Evolutionary conservation across 495 filamentous ascomycete species (phyloP).

Genomic region (Penicillium robsamsonii): DNA sequence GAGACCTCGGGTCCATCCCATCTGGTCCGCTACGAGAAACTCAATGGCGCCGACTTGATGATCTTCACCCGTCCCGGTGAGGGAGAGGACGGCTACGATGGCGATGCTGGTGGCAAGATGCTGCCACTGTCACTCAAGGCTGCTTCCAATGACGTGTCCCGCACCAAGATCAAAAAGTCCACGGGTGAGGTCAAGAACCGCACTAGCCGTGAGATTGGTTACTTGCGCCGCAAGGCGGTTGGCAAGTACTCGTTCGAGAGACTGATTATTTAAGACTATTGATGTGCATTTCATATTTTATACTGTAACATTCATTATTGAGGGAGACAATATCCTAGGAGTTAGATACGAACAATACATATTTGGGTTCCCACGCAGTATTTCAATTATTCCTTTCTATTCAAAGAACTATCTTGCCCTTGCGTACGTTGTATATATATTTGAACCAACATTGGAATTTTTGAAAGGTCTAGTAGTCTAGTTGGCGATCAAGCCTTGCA

Average conservation of each 20-base stretch:
- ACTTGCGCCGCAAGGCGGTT: slow-evolving; percentile 67
- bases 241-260: slow-evolving; percentile 75
- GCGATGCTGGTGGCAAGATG: slow-evolving; percentile 40
- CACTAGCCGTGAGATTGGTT: slow-evolving; percentile 66
- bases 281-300: slow-evolving; percentile 20
- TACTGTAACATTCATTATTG: slow-evolving; percentile 22
- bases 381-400: neutral
- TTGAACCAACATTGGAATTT: neutral
- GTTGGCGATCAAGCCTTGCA: slow-evolving; percentile 4
- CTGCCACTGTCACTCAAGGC: slow-evolving; percentile 71
- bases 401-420: neutral
- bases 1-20: slow-evolving; percentile 18
- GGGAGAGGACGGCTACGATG: slow-evolving; percentile 36
- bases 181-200: slow-evolving; percentile 60
- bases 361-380: neutral
- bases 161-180: slow-evolving; percentile 41
- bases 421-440: neutral
- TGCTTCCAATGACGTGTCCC: slow-evolving; percentile 57
- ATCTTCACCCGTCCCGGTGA: slow-evolving; percentile 34
- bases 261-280: slow-evolving; percentile 53
- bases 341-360: slow-evolving; percentile 20
- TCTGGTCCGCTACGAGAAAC: slow-evolving; percentile 38
- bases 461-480: too few species aligned
- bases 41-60: slow-evolving; percentile 45
- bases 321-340: slow-evolving; percentile 27